Base-by-base conservation (phyloP, 2,329 filamentous ascomycete genomes). In the Fusarium sp. region DNA sequence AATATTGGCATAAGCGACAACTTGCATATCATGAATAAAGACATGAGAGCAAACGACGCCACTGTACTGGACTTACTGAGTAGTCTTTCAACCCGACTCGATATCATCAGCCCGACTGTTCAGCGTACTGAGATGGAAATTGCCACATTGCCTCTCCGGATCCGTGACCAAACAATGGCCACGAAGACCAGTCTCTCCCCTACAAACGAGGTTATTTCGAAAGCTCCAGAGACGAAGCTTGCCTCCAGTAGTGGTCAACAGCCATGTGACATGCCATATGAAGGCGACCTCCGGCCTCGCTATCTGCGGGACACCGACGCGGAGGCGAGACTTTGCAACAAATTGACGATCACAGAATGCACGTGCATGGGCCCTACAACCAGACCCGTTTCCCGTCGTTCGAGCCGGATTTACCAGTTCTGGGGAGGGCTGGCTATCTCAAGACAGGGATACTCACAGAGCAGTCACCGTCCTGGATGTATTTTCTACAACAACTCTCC, bases 51-150 rank as follows among this genome's bases (percentile, higher is more conserved):
- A 6, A 46, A 36, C 7, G 31, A 53, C 11, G 17, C 14, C 9
- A n/a, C 20, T 1, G 53, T 40, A 0, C 11, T 51, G 2, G 20
- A 11, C 2, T 40, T 46, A 17, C 3, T 62, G 2, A 4, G 8
- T 3, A 40, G 18, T 0, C 51, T 52, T 3, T 5, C 45, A 13
- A n/a, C 15, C 2, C 18, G 7, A 11, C 24, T 62, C 0, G 20
- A 46, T 1, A 1, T 2, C 2, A 36, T 62, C 7, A 1, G 2
- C 1, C 14, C 14, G 0, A 1, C 10, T 10, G 3, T 28, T 5
- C 20, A 48, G 13, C 15, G 15, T 1, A 48, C 11, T 28, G 10
- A 3, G 0, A n/a, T 15, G 2, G 13, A 15, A n/a, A 1, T 59
- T 2, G 8, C 20, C 6, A 4, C 4, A 2, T 26, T 36, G 13